These are phyloP conservation scores for Salvia sclarea DNA, from an alignment of 305 asterid genomes.

Conservation along the genomic window DNA sequence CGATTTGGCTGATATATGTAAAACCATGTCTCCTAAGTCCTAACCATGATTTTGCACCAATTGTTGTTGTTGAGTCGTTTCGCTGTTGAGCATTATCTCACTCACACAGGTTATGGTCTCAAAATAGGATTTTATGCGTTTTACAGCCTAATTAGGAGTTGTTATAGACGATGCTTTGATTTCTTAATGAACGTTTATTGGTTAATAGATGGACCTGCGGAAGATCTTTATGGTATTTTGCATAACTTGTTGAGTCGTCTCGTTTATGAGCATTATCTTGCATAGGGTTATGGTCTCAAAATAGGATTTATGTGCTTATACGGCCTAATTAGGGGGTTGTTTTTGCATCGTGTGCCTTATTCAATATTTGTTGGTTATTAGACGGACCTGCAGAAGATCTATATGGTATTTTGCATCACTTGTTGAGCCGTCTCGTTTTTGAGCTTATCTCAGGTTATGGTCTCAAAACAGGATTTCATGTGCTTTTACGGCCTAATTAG, in stretches of 20 bases:
- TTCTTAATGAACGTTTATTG: too few relatives aligned
- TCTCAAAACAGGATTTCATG: background rate
- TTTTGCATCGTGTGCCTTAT: conserved; percentile 18
- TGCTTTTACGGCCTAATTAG: background rate
- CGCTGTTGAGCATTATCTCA: conserved; percentile 14
- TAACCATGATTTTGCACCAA: conserved; percentile 16
- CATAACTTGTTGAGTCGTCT: too few relatives aligned
- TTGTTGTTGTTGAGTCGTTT: conserved; percentile 15
- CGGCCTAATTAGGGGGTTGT: too few relatives aligned
- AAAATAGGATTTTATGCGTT: too few relatives aligned
- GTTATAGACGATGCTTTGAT: too few relatives aligned
- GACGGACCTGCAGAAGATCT: conserved; percentile 99
- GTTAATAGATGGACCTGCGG: background rate
- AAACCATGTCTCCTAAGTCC: conserved; percentile 19
- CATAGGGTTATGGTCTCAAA: too few relatives aligned
- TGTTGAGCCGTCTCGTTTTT: too few relatives aligned
- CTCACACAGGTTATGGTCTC: background rate
- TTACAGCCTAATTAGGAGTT: too few relatives aligned
- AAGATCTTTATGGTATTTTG: too few relatives aligned
- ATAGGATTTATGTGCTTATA: too few relatives aligned
- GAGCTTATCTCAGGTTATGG: too few relatives aligned
- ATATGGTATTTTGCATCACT: conserved; percentile 88
- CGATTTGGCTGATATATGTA: conserved; percentile 91
- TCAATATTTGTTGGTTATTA: conserved; percentile 30
- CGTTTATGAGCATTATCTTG: too few relatives aligned